phyloP scores from a whole-genome alignment of 2,329 filamentous ascomycete genomes.

The Trichoderma hamatum region DNA sequence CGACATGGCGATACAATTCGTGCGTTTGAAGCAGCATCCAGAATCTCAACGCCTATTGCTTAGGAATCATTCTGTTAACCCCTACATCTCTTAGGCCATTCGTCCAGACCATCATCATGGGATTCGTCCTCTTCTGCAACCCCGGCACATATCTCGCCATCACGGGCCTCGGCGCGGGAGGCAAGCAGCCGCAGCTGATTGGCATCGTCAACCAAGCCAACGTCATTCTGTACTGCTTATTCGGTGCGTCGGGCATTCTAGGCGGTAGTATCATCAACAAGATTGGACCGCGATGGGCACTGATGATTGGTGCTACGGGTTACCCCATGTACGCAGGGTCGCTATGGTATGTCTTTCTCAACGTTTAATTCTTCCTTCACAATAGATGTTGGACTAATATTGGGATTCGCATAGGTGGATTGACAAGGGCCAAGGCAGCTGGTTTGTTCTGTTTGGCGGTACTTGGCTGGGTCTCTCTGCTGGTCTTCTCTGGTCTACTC shows the following conservation, averaged over 20 bases:
- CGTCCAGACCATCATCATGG: conserved; percentile 70
- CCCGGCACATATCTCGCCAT: conserved; percentile 33
- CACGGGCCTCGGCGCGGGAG: conserved; percentile 33
- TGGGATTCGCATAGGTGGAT: conserved; percentile 10
- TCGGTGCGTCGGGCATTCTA: conserved; percentile 27
- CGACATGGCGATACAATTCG: conserved; percentile 25
- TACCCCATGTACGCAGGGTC: conserved; percentile 27
- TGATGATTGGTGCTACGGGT: conserved; percentile 26
- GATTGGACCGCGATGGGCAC: conserved; percentile 23
- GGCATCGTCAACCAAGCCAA: conserved; percentile 30
- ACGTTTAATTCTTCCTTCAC: no score
- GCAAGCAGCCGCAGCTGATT: conserved; percentile 28
- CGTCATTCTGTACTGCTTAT: conserved; percentile 29
- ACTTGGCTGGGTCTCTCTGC: conserved; percentile 36
- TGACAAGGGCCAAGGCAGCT: conserved; percentile 24
- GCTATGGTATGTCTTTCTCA: conserved; percentile 37
- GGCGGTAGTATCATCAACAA: conserved; percentile 30
- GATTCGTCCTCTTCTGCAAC: conserved; percentile 40
- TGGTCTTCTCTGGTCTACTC: conserved; percentile 76
- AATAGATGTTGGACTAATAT: conserved; percentile 48
- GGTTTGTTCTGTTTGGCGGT: conserved; percentile 75
- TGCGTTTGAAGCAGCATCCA: neutral
- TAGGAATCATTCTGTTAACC: neutral
- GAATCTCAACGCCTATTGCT: neutral
- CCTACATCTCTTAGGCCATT: conserved; percentile 2